A percentile compares a stretch with the other conserved stretches of the same genome.
These are phyloP conservation scores for Cicer cuneatum DNA, from an alignment of 306 rosid species.

Conservation along the genomic window DNA sequence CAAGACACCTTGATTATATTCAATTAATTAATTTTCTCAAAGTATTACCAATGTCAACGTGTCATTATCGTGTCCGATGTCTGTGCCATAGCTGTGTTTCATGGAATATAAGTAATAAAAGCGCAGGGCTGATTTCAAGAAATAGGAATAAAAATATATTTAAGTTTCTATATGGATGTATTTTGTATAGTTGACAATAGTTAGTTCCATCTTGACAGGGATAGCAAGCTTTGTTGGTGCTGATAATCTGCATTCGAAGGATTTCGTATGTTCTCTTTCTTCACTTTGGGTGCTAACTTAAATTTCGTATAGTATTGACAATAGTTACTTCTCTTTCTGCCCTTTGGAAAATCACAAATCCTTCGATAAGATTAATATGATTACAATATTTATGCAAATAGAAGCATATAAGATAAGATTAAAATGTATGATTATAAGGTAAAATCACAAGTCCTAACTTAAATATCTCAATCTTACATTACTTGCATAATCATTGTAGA, in stretches of 20 bases:
- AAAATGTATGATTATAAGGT: neutral
- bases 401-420: slow-evolving; percentile 7
- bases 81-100: no score
- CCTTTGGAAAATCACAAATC: no score
- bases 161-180: neutral
- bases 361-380: no score
- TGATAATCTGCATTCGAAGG: slow-evolving; percentile 59
- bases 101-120: neutral
- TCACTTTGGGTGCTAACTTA: neutral
- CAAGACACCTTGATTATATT: no score
- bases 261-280: slow-evolving; percentile 62
- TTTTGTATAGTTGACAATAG: slow-evolving; percentile 35
- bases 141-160: neutral
- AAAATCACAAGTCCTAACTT: slow-evolving; percentile 12
- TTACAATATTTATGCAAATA: neutral
- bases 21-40: no score
- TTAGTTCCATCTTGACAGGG: slow-evolving; percentile 61
- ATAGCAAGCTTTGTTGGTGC: slow-evolving; percentile 62
- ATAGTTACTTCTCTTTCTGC: no score
- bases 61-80: no score
- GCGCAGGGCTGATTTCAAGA: neutral
- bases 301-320: no score
- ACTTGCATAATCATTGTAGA: neutral
- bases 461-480: neutral
- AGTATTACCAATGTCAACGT: no score